phyloP scores from a whole-genome alignment of 176 grass and related monocot genomes.

The Hordeum marinum region DNA sequence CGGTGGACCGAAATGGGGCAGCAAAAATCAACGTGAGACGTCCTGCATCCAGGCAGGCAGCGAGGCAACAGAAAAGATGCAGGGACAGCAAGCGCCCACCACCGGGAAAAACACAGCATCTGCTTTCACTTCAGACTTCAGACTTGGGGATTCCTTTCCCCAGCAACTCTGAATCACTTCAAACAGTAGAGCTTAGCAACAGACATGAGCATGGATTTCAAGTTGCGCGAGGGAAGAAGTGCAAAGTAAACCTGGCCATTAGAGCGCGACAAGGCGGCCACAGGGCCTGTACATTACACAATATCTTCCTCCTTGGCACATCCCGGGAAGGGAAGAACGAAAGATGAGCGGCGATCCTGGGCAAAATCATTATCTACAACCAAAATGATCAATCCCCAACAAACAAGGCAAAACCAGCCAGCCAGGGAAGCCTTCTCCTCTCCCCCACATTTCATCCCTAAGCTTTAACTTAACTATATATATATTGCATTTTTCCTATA shows the following conservation, averaged over 20 bases:
- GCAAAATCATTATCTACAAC: constrained; percentile 65
- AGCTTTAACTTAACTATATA: constrained; percentile 36
- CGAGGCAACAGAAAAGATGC: background rate
- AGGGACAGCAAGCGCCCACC: constrained; percentile 21
- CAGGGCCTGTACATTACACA: constrained; percentile 38
- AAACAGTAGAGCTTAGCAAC: background rate
- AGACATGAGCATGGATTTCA: background rate
- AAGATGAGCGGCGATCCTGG: constrained; percentile 27
- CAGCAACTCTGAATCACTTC: background rate
- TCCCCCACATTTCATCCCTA: constrained; percentile 33
- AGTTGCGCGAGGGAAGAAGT: constrained; percentile 18
- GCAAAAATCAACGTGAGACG: background rate
- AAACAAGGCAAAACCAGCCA: constrained; percentile 29
- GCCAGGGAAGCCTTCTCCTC: background rate
- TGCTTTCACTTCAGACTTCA: background rate
- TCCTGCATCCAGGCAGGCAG: constrained; percentile 7
- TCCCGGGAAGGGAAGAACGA: constrained; percentile 18
- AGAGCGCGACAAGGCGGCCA: constrained; percentile 35
- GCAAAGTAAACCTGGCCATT: background rate
- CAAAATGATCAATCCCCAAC: constrained; percentile 39
- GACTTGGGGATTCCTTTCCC: background rate
- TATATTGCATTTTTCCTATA: constrained; percentile 43
- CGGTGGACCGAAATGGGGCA: constrained; percentile 6
- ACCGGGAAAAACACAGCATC: background rate
- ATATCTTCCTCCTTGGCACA: constrained; percentile 17